Evolutionary conservation across 2,329 filamentous ascomycete genomes (phyloP), one percentile per base, ranked within the genome.

Genomic region (Aspergillus ruber): DNA sequence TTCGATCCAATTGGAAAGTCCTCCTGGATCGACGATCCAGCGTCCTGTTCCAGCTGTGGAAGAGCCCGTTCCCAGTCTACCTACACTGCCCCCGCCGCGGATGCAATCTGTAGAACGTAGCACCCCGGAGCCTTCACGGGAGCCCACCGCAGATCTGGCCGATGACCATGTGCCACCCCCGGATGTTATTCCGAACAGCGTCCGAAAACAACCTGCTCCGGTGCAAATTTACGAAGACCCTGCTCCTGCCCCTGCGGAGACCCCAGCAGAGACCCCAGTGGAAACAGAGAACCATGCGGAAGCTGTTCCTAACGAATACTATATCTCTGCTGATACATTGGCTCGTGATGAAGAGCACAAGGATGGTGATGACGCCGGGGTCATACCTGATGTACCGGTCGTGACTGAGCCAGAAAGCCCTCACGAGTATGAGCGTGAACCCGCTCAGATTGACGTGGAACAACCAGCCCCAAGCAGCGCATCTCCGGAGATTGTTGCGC

Each of bases 221-320:
- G 53, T 62, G 49, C 44, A 57, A 12, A 62, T 62, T 27, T 61
- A 60, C 40, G 59, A 62, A 43, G 59, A 62, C 35, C 56, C 56
- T 23, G 50, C 50, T 29, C 25, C 25, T 29, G 25, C 25, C 25
- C 25, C 25, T 21, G 57, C 53, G 3, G 56, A 57, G 17, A 44
- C 25, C 25, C 25, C 25, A 18, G 57, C 53, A 2, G 56, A 57
- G 17, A 44, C 49, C 7, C 42, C 49, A 3, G 39, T 44, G 33
- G 46, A 36, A 20, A 43, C 39, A 10, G 46, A 53, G 13, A 50
- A 47, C 8, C 48, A 49, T 10, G 23, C 39, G 46, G 4, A 44
- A 47, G 9, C 5, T 18, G 25, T n/a, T 27, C 42, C 29, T 29
- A 6, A 12, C n/a, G 38, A 40, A 13, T 20, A 40, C 9, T 23